phyloP scores from a whole-genome alignment of 169 alveolate genomes.

The Eimeria sp. region DNA sequence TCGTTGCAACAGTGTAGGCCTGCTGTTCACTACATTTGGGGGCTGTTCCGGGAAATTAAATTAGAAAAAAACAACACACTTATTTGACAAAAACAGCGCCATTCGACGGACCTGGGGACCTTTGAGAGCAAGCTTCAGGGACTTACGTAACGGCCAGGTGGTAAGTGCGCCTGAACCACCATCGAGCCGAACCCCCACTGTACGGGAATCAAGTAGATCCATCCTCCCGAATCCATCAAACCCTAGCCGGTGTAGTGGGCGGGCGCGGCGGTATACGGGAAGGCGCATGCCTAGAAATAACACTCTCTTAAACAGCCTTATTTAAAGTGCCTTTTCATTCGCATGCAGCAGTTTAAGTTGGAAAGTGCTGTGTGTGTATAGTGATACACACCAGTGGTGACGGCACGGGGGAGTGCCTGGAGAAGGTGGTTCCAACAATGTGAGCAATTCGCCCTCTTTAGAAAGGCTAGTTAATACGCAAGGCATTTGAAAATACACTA shows the following conservation, averaged over 20 bases:
- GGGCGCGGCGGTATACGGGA: background rate
- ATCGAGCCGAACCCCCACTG: background rate
- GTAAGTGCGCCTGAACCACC: background rate
- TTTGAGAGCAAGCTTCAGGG: background rate
- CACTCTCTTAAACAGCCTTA: background rate
- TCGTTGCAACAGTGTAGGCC: constrained; percentile 17
- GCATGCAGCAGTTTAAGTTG: background rate
- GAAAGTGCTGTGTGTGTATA: too few species aligned
- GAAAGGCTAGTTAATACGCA: background rate
- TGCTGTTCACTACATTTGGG: constrained; percentile 1
- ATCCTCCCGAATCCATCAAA: too few species aligned
- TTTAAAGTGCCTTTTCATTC: background rate
- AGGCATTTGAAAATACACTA: background rate
- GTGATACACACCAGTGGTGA: background rate
- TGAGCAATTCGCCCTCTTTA: background rate
- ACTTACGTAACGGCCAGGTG: background rate
- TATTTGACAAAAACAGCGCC: too few species aligned
- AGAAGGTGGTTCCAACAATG: background rate
- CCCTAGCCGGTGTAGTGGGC: constrained; percentile 2
- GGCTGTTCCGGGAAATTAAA: background rate
- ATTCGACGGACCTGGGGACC: background rate
- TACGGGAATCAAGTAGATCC: background rate
- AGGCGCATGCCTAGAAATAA: background rate
- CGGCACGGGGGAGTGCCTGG: background rate
- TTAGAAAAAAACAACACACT: too few species aligned